phyloP scores from a whole-genome alignment of 192 early-diverging fungal species.

The Coemansia furcata region DNA sequence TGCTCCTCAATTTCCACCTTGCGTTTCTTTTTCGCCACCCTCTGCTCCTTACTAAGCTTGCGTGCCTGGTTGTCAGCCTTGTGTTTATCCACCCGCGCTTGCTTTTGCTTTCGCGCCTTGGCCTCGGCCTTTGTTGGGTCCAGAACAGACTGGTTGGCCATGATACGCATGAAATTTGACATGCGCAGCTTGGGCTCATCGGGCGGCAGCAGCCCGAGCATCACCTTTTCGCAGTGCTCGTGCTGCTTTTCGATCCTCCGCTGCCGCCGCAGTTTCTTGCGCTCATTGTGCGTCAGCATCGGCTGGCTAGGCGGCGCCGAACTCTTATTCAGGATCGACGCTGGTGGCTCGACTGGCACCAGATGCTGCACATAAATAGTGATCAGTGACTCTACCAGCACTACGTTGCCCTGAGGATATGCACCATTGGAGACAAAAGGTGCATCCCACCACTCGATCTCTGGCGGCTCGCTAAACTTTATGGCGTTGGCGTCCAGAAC shows the following conservation, averaged over 20 bases:
- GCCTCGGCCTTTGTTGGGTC: conserved; percentile 94
- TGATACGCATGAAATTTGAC: conserved; percentile 90
- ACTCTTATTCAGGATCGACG: conserved; percentile 16
- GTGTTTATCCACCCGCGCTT: conserved; percentile 74
- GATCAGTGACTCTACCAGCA: conserved; percentile 57
- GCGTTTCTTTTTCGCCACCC: conserved; percentile 66
- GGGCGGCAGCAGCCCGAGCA: conserved; percentile 86
- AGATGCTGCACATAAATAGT: conserved; percentile 41
- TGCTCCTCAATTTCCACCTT: conserved; percentile 75
- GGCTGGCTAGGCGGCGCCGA: conserved; percentile 31
- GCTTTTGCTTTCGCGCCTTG: conserved; percentile 83
- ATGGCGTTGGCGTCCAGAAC: conserved; percentile 42
- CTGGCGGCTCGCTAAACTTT: conserved; percentile 66
- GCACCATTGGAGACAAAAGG: conserved; percentile 68
- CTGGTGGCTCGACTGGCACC: conserved; percentile 32
- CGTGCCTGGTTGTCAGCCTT: conserved; percentile 77
- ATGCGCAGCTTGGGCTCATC: conserved; percentile 91
- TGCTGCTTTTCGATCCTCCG: conserved; percentile 76
- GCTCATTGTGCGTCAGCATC: conserved; percentile 62
- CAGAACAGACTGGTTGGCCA: conserved; percentile 92
- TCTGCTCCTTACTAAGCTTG: conserved; percentile 87
- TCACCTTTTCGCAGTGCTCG: conserved; percentile 94
- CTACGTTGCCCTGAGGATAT: conserved; percentile 64
- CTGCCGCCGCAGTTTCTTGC: conserved; percentile 91
- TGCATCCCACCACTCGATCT: conserved; percentile 97